phyloP scores from a whole-genome alignment of 1,284 basidiomycete species.

The Leccinum pachyderme region DNA sequence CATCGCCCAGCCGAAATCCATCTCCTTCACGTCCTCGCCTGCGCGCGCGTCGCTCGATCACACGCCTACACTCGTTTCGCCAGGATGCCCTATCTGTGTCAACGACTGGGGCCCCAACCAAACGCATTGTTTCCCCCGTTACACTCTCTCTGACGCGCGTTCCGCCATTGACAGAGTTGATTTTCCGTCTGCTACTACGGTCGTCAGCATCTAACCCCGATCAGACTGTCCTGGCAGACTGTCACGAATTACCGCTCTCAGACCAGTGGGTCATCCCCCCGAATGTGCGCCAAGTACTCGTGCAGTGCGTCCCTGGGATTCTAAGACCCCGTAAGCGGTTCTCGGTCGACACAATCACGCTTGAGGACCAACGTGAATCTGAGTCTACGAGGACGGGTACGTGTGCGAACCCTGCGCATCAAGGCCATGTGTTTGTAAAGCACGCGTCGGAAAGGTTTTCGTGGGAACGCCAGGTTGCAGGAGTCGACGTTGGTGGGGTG shows the following conservation, averaged over 20 bases:
- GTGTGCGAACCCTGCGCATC: not conserved
- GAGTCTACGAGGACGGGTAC: not conserved
- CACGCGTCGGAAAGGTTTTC: not conserved
- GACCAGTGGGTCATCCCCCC: constrained; percentile 31
- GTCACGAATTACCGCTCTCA: constrained; percentile 37
- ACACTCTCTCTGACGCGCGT: constrained; percentile 28
- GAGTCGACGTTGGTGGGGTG: constrained; percentile 23
- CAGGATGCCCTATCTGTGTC: constrained; percentile 19
- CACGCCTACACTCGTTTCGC: constrained; percentile 18
- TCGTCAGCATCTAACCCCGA: constrained; percentile 15
- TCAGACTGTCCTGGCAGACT: constrained; percentile 33
- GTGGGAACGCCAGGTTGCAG: not conserved
- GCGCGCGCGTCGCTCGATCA: constrained; percentile 21
- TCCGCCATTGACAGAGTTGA: constrained; percentile 49
- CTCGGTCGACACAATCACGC: constrained; percentile 6
- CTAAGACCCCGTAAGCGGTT: constrained; percentile 22
- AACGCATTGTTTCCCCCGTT: constrained; percentile 31
- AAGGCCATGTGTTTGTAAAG: not conserved
- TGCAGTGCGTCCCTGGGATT: constrained; percentile 38
- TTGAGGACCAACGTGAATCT: not conserved
- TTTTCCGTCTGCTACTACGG: constrained; percentile 47
- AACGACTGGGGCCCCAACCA: not conserved
- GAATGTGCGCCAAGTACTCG: constrained; percentile 32
- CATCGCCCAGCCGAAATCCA: not conserved
- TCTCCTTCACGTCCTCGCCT: constrained; percentile 1